Conservation (phyloP, 805 yeast species). For the Candida boleticola region DNA sequence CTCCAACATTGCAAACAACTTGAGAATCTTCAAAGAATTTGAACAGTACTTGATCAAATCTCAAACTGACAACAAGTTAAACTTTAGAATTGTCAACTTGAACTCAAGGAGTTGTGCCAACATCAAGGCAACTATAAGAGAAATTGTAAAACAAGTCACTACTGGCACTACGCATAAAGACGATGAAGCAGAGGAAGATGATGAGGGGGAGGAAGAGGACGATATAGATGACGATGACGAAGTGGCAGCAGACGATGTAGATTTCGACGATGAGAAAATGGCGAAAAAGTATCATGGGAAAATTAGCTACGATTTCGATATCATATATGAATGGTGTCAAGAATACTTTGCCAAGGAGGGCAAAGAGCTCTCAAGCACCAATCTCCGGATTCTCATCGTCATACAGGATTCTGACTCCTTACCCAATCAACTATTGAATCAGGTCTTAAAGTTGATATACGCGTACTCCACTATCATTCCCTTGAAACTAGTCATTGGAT, state of each 20-base stretch:
- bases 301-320: conserved; percentile 35
- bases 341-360: conserved; percentile 9
- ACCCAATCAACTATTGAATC: conserved; percentile 33
- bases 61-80: conserved; percentile 6
- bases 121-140: conserved; percentile 32
- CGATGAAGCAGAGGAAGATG: conserved; percentile 13
- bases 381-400: conserved; percentile 23
- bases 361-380: neutral
- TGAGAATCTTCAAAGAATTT: conserved; percentile 37
- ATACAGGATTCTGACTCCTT: conserved; percentile 39
- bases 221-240: conserved; percentile 16
- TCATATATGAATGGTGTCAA: conserved; percentile 30
- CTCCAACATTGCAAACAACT: conserved; percentile 41
- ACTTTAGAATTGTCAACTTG: conserved; percentile 23
- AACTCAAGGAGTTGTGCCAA: conserved; percentile 32
- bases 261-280: conserved; percentile 2
- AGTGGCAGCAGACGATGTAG: conserved; percentile 13
- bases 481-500: conserved; percentile 33
- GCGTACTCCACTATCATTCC: conserved; percentile 27
- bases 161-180: conserved; percentile 7
- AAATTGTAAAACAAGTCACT: conserved; percentile 30
- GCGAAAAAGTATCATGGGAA: conserved; percentile 16
- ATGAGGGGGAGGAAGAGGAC: conserved; percentile 12
- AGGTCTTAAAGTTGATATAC: conserved; percentile 28
- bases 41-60: conserved; percentile 13